Evolutionary conservation across 139 green algal genomes (phyloP), one percentile per base, ranked within the genome.

Genomic region (Chlamydomonas asymmetrica): DNA sequence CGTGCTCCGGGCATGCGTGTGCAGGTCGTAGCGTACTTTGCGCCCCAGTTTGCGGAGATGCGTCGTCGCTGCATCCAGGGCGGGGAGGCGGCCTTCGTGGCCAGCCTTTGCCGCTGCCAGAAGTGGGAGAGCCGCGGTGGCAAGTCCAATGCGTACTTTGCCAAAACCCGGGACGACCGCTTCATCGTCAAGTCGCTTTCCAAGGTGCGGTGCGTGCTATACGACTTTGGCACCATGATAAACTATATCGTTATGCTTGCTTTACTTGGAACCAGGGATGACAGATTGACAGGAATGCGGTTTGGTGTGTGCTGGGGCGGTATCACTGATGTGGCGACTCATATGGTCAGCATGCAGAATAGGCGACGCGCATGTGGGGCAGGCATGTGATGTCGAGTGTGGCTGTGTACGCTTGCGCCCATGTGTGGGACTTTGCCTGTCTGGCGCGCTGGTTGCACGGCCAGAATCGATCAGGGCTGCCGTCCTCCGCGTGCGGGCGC

Each of bases 131-230:
- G 89, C 10, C 76, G 84, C 25, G 96, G 96, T 10, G 96, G 96
- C 71, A 98, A 98, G 81, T 92, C 80, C 39, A 89, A 91, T 20
- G 90, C 92, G 2, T 98, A 95, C 83, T 99, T 99, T 86, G 96
- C 94, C 32, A 98, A 85, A 63, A 91, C 80, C 13, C 65, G 73
- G 9, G 86, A 91, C 50, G 74, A 86, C 73, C 83, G 86, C 2
- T 95, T 87, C 81, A 88, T 96, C 52, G 79, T 95, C 60, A 96
- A 96, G 85, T 82, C 88, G 63, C 71, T 95, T 77, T 88, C 79
- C 23, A 85, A 83, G 74, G 63, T 81, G n/a, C 3, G 59, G 5
- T 64, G 64, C n/a, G 40, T 45, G 62, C 18, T n/a, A 31, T 34
- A 18, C 59, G 20, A 18, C 59, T 38, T 16, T 29, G 31, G 31